Evolutionary conservation across 2,329 filamentous ascomycete genomes (phyloP), one percentile per base, ranked within the genome.

Genomic region (Huntiella abstrusa): DNA sequence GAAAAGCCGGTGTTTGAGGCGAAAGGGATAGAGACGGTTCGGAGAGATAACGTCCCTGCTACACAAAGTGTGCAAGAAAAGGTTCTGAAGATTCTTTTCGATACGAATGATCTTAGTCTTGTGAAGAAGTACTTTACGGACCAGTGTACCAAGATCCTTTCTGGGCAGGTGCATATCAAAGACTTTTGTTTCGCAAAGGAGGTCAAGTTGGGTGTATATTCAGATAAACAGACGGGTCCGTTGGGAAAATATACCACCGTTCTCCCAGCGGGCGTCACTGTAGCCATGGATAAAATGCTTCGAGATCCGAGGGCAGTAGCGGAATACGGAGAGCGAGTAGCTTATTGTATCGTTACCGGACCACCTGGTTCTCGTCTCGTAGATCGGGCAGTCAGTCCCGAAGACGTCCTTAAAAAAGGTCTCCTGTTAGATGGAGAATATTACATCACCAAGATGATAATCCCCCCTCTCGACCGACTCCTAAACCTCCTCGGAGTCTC

Each of bases 41-140:
- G 92, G 1, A 75, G 91, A 42, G 91, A 98, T 58, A 91, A 91
- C 35, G 96, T 87, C 0, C 87, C 88, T 0, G 88, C 87, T 0
- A 85, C 94, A 61, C 88, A 96, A 58, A 95, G 91, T 65, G 92
- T 98, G 41, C 85, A 95, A 61, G 91, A 96, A 59, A 91, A 84
- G 55, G 82, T 83, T 0, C 68, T 98, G 33, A 87, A 83, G 57
- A 71, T 93, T 2, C 71, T 98, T 1, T 98, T 98, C 56, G 79
- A 86, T 43, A 94, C 87, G 0, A 74, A 81, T 13, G 88, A 98
- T 60, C 69, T 98, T 12, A 91, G 81, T 55, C 74, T 83, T 56
- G 80, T 96, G 33, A 98, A 96, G 60, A 62, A 62, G 0, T 96
- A 94, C 60, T 95, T 98, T 58, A 85, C 93, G 58, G 67, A 68